phyloP scores from a whole-genome alignment of 164 flowering plant genomes.

The Platanus orientalis region DNA sequence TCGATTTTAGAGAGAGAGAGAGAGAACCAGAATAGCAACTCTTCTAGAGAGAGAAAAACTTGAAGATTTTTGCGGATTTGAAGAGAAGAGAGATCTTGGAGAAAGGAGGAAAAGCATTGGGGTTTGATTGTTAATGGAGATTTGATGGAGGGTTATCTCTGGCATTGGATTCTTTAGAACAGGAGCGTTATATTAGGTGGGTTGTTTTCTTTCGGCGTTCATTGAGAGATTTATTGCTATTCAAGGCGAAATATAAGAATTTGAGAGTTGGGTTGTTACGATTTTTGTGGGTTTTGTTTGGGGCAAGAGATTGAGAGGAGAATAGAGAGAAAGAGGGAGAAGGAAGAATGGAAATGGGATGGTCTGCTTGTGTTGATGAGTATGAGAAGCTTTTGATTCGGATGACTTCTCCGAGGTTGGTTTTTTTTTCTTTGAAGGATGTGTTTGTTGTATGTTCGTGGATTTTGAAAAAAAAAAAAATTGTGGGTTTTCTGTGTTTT shows the following conservation, averaged over 20 bases:
- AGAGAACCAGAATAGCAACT: too few relatives aligned
- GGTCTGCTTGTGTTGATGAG: conserved; percentile 44
- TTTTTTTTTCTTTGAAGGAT: too few relatives aligned
- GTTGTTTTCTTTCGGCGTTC: not conserved
- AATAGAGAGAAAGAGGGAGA: not conserved
- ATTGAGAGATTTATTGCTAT: not conserved
- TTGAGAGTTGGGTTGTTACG: too few relatives aligned
- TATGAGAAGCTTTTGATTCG: conserved; percentile 65
- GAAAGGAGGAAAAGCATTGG: not conserved
- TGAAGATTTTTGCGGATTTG: too few relatives aligned
- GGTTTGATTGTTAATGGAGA: conserved; percentile 18
- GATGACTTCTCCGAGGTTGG: conserved; percentile 72
- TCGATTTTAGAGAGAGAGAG: too few relatives aligned
- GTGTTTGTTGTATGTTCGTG: not conserved
- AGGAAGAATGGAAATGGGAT: conserved; percentile 38
- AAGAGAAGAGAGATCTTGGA: too few relatives aligned
- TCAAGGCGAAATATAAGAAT: not conserved
- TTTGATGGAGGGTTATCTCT: conserved; percentile 13
- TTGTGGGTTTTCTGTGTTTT: too few relatives aligned
- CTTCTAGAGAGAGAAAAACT: too few relatives aligned
- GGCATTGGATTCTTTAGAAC: conserved; percentile 4
- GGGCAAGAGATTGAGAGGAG: too few relatives aligned
- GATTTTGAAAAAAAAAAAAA: too few relatives aligned
- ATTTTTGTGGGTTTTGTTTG: too few relatives aligned
- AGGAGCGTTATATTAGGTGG: not conserved